Evolutionary conservation across 2,329 filamentous ascomycete species (phyloP), one percentile per base, ranked within the genome.

Genomic region (Exophiala spinifera): DNA sequence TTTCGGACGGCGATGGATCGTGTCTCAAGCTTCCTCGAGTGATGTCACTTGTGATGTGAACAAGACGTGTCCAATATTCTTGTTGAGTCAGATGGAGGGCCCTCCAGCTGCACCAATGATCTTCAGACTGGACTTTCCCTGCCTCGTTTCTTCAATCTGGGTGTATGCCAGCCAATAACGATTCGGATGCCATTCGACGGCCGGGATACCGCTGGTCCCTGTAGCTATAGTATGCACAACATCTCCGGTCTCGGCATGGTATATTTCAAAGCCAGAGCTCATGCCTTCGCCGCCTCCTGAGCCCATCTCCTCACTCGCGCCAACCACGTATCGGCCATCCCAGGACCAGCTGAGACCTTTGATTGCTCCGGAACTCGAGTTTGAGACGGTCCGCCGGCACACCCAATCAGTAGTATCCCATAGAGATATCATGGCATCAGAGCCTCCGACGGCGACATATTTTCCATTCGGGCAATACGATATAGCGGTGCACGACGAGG

Each of bases 371-470:
- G 72, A 72, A 37, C 71, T 72, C 36, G 67, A 64, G 42, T 72
- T 76, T 1, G 74, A 74, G 7, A 78, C 64, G 1, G 75, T 78
- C 36, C 75, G 73, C 21, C 70, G 71, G 57, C 76, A 78, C 48
- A 77, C 72, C 75, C 75, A 78, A 61, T 78, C 75, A 2, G 70
- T 74, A 3, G 76, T 78, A 63, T 78, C 76, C 74, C 75, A 78
- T 25, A 78, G 71, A 11, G 74, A 75, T 45, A 78, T 76, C 28
- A 78, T 67, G 10, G 76, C 74, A 63, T 78, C 76, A 48, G 72
- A 74, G 28, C 75, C 76, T 34, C 75, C 76, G 19, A 77, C 66
- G 17, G 76, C 76, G 20, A 78, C 68, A 60, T 78, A 77, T 53
- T 75, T 74, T 45, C 73, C 74, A 21, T 70, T 75, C 1, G 76